Base-by-base conservation (phyloP, 1,284 basidiomycete species). In the Gomphus sp. region DNA sequence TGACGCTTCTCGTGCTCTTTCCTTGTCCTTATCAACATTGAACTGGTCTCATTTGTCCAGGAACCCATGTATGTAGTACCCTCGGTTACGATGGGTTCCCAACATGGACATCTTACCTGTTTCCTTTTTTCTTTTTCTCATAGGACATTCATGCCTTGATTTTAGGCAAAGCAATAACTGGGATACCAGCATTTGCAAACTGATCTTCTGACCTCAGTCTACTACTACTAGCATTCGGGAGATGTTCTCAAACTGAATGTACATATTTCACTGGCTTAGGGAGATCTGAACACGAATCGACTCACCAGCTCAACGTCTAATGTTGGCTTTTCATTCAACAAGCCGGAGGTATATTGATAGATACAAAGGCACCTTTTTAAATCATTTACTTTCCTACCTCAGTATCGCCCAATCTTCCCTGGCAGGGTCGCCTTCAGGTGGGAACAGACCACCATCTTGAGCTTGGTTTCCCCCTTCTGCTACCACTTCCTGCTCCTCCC, bases 161-260 rank as follows among this genome's bases (percentile, higher is more conserved):
- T 60, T 74, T 98, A 50, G 94, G 94, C 59, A 95, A 93, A 70
- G 91, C 91, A 1, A 87, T 96, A 64, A 96, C 94, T 0, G 92
- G 86, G 10, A 80, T 92, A 53, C 83, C 84, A 61, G 92, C 93
- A 0, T 97, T 96, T 67, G 78, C 80, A 48, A 83, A 80, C 65
- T 81, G 66, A 73, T 25, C 14, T 18, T 41, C 7, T 18, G 8
- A 8, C 5, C 6, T n/a, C 16, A n/a, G 3, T 7, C 16, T 16
- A n/a, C 18, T 14, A 31, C 28, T 5, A 31, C 28, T 31, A 31
- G 28, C 28, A 5, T 31, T 31, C 28, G 28, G 28, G 5, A 31
- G 28, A 31, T 31, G 5, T 25, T 34, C 25, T 52, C 28, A 12
- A 5, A 25, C 9, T 47, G 22, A 10, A 47, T 47, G 45, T 47